These are phyloP conservation scores for Arxiozyma heterogenica DNA, from an alignment of 1,139 yeast species.

Conservation along the genomic window DNA sequence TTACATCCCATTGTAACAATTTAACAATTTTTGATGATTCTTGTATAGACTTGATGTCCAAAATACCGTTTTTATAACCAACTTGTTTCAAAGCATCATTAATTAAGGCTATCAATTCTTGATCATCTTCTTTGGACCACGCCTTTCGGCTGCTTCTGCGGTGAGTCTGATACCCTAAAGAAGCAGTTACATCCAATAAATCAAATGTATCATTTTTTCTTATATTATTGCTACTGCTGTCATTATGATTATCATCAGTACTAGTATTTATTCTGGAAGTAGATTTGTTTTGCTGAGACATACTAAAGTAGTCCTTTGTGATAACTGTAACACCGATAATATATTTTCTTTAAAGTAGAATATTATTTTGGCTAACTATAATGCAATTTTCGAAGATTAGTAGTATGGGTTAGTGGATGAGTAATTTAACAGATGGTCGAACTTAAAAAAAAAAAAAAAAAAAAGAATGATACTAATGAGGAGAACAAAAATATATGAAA, in stretches of 20 bases:
- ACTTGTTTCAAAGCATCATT: constrained; percentile 27
- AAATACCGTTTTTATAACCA: constrained; percentile 31
- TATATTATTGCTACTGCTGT: not conserved
- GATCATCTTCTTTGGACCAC: constrained; percentile 64
- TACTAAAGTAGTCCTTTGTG: not conserved
- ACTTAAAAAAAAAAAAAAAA: too few species aligned
- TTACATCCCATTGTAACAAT: constrained; percentile 50
- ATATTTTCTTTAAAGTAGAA: not conserved
- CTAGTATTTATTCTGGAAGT: not conserved
- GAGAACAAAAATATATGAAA: too few species aligned
- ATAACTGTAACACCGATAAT: not conserved
- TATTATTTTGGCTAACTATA: too few species aligned
- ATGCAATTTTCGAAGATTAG: not conserved
- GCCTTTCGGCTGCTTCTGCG: constrained; percentile 53
- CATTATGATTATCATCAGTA: not conserved
- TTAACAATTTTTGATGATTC: constrained; percentile 25
- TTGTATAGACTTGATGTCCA: constrained; percentile 23
- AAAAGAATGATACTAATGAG: not conserved
- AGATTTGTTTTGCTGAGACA: not conserved
- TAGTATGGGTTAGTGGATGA: not conserved
- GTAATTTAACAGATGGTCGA: not conserved
- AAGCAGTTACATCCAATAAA: constrained; percentile 59
- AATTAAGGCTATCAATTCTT: constrained; percentile 36
- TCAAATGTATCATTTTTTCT: constrained; percentile 37
- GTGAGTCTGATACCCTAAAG: constrained; percentile 68